These are phyloP conservation scores for Coniella vitis DNA, from an alignment of 2,329 filamentous ascomycete species.

Conservation along the genomic window DNA sequence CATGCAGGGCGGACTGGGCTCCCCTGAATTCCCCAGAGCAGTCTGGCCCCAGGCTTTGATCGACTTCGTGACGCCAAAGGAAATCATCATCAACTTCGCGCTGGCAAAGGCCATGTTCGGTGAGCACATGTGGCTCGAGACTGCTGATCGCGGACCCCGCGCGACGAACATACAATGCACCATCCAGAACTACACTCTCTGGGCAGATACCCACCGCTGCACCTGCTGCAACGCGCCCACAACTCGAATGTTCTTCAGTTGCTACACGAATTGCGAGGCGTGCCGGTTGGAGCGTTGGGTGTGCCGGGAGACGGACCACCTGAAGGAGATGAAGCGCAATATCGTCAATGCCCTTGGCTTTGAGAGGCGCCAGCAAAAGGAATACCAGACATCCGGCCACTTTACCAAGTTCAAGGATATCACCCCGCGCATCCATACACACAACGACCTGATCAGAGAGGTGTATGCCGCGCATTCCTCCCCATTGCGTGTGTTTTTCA, in stretches of 20 bases:
- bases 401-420: too few relatives aligned
- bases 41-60: neutral
- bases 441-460: too few relatives aligned
- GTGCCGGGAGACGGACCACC: neutral
- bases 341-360: slow-evolving; percentile 1
- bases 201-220: slow-evolving; percentile 1
- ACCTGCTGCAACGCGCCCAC: neutral
- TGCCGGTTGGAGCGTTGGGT: neutral
- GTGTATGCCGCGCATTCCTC: too few relatives aligned
- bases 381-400: too few relatives aligned
- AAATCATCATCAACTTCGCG: neutral
- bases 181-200: neutral
- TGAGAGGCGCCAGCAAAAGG: neutral
- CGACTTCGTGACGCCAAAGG: neutral
- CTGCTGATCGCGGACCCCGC: neutral
- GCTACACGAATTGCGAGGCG: slow-evolving; percentile 5
- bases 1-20: too few relatives aligned
- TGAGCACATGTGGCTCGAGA: slow-evolving; percentile 5
- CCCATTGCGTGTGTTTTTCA: too few relatives aligned
- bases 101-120: slow-evolving; percentile 10
- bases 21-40: neutral
- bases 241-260: slow-evolving; percentile 3
- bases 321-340: neutral
- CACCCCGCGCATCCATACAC: too few relatives aligned
- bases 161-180: slow-evolving; percentile 1